Percentiles rank a stretch among this genome's conserved stretches.
phyloP scores from a whole-genome alignment of 768 basidiomycete species.

The Trametes punicea region DNA sequence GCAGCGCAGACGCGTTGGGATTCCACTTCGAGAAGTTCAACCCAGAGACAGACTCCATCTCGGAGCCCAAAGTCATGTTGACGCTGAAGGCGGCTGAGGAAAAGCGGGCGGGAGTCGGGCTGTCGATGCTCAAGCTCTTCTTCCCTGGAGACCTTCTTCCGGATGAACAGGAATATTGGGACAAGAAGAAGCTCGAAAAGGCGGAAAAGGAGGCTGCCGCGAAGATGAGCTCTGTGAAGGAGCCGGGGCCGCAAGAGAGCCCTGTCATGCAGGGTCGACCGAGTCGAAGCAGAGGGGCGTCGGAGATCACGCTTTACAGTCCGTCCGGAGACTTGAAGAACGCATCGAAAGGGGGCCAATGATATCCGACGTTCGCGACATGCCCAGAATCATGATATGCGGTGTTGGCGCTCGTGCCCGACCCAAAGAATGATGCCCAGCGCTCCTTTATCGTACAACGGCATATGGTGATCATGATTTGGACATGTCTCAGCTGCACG shows the following conservation, averaged over 20 bases:
- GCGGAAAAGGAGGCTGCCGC: neutral
- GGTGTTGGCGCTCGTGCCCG: no score
- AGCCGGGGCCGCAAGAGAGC: neutral
- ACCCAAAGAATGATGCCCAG: no score
- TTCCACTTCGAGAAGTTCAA: slow-evolving; percentile 22
- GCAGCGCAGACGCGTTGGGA: slow-evolving; percentile 23
- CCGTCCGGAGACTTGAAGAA: no score
- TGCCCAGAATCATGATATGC: no score
- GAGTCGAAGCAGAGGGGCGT: neutral
- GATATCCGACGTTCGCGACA: no score
- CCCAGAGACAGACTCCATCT: neutral
- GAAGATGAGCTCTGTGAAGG: neutral
- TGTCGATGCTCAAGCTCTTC: slow-evolving; percentile 19
- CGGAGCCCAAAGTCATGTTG: slow-evolving; percentile 18
- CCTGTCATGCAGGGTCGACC: no score
- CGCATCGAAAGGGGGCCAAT: no score
- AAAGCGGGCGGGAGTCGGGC: slow-evolving; percentile 14
- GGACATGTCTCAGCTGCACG: no score
- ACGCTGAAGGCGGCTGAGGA: slow-evolving; percentile 17
- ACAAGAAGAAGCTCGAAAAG: slow-evolving; percentile 3
- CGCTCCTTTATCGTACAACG: no score
- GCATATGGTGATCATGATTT: no score
- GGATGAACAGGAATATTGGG: slow-evolving; percentile 17
- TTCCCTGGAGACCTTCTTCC: slow-evolving; percentile 21
- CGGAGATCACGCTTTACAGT: no score